Base-by-base conservation (phyloP, 306 rosid genomes). In the Carpinus fangiana region DNA sequence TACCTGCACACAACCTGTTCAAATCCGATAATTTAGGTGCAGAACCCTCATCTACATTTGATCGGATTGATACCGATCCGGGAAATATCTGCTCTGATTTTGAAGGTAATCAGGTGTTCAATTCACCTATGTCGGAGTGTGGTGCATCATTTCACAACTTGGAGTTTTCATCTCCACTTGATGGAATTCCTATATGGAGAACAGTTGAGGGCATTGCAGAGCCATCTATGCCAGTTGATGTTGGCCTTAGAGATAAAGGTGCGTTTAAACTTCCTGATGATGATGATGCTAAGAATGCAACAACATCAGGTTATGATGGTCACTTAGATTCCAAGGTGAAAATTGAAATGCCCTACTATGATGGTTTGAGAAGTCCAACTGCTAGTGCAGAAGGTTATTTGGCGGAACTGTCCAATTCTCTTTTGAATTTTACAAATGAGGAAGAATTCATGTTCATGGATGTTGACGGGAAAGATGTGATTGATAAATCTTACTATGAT, bases 401-500 rank as follows among this genome's bases (percentile, higher is more conserved):
- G 82, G 96, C 75, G 54, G 96, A 91, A 77, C 60, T 93, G 84
- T 90, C 99, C 70, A 82, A 93, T 84, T 87, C 96, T 26, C 97
- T 93, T 76, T 81, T 91, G 66, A 84, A 91, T 86, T 90, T 93
- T 73, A 84, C 92, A 46, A 88, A 86, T 34, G 99, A 96, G 78
- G 99, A 96, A 70, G 98, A 92, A 76, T 88, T 90, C 48, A 81
- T 76, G 79, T 79, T 84, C 72, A 87, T 92, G 90, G 88, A 83
- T 75, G 84, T 73, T 77, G 94, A 87, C 72, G 92, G 81, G 72
- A 85, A 86, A 68, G 98, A 88, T 36, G 93, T 78, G 73, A 80
- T 93, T 78, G 97, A 89, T 79, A 93, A 85, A 80, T 87, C 96
- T 51, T 91, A 86, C 86, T 93, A 86, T 80, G 98, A 96, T 55